Conservation (phyloP, 768 basidiomycete species). For the Termitomyces sp. region DNA sequence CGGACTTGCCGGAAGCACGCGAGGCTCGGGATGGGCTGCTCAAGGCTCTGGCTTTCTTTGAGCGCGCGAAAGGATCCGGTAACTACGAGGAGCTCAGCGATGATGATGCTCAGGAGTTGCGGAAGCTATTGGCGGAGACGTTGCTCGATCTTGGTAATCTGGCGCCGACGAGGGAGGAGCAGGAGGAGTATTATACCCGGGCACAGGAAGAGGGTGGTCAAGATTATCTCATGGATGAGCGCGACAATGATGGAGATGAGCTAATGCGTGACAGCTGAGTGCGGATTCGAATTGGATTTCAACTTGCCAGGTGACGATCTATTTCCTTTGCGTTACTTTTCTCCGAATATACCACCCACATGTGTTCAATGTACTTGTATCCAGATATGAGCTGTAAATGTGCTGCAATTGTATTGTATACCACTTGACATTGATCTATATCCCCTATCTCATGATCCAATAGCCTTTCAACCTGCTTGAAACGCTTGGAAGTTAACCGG, state of each 20-base stretch:
- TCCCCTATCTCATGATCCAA: neutral
- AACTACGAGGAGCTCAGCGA: conserved; percentile 18
- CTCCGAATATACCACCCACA: neutral
- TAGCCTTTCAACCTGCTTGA: neutral
- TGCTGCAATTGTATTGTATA: neutral
- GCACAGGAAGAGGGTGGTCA: conserved; percentile 50
- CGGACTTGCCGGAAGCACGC: conserved; percentile 47
- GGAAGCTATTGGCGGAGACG: conserved; percentile 49
- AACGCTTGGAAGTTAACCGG: neutral
- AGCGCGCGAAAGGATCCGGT: conserved; percentile 34
- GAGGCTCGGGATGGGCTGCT: conserved; percentile 53
- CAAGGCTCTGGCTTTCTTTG: conserved; percentile 44
- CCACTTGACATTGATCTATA: neutral
- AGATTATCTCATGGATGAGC: conserved; percentile 32
- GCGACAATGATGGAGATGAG: conserved; percentile 21
- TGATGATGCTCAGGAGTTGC: conserved; percentile 27
- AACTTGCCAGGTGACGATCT: neutral
- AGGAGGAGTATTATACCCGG: conserved; percentile 51
- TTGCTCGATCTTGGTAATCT: conserved; percentile 60
- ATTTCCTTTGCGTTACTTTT: neutral
- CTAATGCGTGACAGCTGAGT: conserved; percentile 18
- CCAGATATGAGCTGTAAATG: neutral
- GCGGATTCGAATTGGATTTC: neutral
- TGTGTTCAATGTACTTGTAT: neutral
- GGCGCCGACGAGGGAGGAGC: conserved; percentile 42